Percentiles rank a stretch among this genome's conserved stretches.
These are phyloP conservation scores for Zygosaccharomyces lentus DNA, from an alignment of 805 yeast species.

Conservation along the genomic window DNA sequence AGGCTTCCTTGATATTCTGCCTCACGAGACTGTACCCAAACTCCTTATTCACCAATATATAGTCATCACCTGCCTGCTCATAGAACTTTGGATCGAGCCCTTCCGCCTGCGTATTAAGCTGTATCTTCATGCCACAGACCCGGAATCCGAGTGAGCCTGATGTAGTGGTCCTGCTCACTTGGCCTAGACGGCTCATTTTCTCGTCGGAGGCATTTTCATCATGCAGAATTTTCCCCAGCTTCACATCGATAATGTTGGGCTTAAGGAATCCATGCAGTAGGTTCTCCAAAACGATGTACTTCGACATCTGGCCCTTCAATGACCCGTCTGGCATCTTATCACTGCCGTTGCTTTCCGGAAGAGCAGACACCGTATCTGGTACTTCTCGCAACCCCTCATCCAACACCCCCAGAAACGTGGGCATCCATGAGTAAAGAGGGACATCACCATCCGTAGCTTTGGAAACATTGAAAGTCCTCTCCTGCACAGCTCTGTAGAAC, in stretches of 20 bases:
- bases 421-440: constrained; percentile 29
- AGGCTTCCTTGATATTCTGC: constrained; percentile 42
- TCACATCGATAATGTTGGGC: constrained; percentile 80
- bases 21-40: constrained; percentile 62
- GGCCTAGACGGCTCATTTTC: constrained; percentile 55
- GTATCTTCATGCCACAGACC: constrained; percentile 82
- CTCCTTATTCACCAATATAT: constrained; percentile 54
- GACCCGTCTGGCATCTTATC: constrained; percentile 3
- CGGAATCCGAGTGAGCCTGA: constrained; percentile 73
- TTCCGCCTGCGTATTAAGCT: constrained; percentile 16
- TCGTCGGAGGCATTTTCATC: constrained; percentile 58
- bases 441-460: constrained; percentile 25
- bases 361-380: constrained; percentile 4
- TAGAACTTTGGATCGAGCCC: constrained; percentile 20
- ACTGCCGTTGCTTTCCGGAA: background rate
- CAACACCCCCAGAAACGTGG: constrained; percentile 29
- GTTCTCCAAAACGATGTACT: constrained; percentile 67
- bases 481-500: constrained; percentile 50
- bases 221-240: constrained; percentile 67
- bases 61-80: constrained; percentile 36
- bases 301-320: constrained; percentile 5
- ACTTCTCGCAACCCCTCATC: constrained; percentile 20
- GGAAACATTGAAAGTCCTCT: constrained; percentile 10
- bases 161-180: constrained; percentile 70
- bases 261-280: constrained; percentile 51